Percentiles rank a stretch among this genome's conserved stretches.
Evolutionary conservation across 2,329 filamentous ascomycete species (phyloP).

Genomic region (Sphaerulina musiva): DNA sequence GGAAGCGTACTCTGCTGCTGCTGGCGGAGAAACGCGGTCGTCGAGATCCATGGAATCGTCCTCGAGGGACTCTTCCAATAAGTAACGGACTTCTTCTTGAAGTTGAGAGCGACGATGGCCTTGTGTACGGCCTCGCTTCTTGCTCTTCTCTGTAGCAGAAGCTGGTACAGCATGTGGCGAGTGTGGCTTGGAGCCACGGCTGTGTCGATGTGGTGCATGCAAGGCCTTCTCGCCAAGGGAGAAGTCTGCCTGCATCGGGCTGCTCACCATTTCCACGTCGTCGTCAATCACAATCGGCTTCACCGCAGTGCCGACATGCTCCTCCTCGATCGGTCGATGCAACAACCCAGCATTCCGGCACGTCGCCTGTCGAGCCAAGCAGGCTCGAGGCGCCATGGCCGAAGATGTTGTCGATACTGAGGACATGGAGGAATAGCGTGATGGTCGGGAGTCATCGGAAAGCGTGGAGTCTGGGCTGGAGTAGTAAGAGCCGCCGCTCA

Average conservation of each 20-base stretch:
- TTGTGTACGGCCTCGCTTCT: slow-evolving; percentile 31
- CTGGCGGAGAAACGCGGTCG: slow-evolving; percentile 25
- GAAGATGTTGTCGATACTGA: slow-evolving; percentile 43
- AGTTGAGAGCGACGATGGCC: slow-evolving; percentile 30
- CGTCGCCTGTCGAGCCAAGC: slow-evolving; percentile 48
- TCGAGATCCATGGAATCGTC: slow-evolving; percentile 26
- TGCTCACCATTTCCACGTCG: slow-evolving; percentile 27
- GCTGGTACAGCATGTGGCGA: slow-evolving; percentile 14
- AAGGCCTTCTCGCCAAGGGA: slow-evolving; percentile 30
- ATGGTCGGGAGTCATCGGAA: slow-evolving; percentile 52
- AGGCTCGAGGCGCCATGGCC: slow-evolving; percentile 48
- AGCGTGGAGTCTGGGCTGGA: slow-evolving; percentile 58
- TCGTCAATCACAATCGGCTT: slow-evolving; percentile 31
- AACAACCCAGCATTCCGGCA: slow-evolving; percentile 45
- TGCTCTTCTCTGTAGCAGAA: slow-evolving; percentile 20
- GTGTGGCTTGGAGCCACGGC: slow-evolving; percentile 24
- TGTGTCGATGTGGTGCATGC: slow-evolving; percentile 31
- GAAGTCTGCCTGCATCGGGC: slow-evolving; percentile 30
- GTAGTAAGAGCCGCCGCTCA: slow-evolving; percentile 47
- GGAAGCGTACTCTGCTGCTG: slow-evolving; percentile 23
- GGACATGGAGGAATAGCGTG: slow-evolving; percentile 50
- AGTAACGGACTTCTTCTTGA: slow-evolving; percentile 33
- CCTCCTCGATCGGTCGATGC: slow-evolving; percentile 23
- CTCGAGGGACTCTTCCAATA: slow-evolving; percentile 27
- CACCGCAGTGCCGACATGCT: slow-evolving; percentile 21